Conservation (phyloP, 2,329 filamentous ascomycete genomes). For the Apiospora kogelbergensis region DNA sequence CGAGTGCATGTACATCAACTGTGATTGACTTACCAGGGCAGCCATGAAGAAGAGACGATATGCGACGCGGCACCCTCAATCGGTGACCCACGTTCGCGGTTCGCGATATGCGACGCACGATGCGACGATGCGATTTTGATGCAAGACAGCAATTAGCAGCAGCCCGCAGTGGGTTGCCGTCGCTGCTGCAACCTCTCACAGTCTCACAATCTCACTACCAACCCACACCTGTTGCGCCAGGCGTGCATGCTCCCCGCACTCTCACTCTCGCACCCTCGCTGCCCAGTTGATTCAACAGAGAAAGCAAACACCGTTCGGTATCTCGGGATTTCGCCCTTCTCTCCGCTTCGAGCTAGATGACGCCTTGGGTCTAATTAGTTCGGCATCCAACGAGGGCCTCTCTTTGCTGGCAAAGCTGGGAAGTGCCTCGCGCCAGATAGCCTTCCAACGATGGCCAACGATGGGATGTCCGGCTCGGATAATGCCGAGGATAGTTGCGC, state of each 20-base stretch:
- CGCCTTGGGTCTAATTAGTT: neutral
- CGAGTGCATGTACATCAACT: no score
- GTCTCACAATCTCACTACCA: neutral
- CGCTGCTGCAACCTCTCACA: neutral
- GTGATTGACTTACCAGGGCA: slow-evolving; percentile 9
- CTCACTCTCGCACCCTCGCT: neutral
- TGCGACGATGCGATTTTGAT: neutral
- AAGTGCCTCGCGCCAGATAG: neutral
- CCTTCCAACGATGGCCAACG: neutral
- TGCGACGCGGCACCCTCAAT: neutral
- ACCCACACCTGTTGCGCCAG: neutral
- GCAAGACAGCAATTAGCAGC: neutral
- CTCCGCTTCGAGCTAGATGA: neutral
- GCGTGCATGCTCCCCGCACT: neutral
- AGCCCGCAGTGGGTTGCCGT: neutral
- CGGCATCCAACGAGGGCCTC: neutral
- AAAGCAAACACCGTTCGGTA: neutral
- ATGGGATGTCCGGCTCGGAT: neutral
- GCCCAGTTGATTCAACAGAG: neutral
- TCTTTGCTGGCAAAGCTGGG: neutral
- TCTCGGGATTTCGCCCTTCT: neutral
- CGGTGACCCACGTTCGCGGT: neutral
- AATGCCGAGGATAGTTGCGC: neutral
- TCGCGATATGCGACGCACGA: neutral
- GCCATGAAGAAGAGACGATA: slow-evolving; percentile 12